Conservation (phyloP, 352 stramenopile genomes). For the Blastocystis sp. region DNA sequence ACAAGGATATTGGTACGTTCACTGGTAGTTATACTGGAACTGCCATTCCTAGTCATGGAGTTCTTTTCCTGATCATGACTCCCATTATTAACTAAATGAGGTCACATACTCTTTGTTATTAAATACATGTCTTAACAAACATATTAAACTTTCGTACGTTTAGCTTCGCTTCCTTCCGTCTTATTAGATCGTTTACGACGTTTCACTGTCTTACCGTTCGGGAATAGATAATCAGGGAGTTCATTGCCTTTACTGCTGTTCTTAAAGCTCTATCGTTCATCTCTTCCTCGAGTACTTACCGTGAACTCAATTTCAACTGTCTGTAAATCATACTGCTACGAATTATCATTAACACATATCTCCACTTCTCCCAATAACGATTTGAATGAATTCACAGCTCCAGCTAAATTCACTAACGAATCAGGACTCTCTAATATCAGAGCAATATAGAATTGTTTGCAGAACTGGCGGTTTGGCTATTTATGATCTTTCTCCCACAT, state of each 20-base stretch:
- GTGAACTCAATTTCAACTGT: not conserved
- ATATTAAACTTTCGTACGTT: not conserved
- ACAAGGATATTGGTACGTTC: slow-evolving; percentile 61
- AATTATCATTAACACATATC: not conserved
- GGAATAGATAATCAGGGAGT: slow-evolving; percentile 45
- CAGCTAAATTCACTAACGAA: not conserved
- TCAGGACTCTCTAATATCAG: not conserved
- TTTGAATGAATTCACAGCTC: not conserved
- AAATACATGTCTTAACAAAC: not conserved
- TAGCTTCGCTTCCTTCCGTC: not conserved
- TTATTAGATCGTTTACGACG: not conserved
- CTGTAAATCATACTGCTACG: not conserved
- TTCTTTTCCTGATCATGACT: slow-evolving; percentile 48
- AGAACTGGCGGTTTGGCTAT: not conserved
- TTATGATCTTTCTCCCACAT: not conserved
- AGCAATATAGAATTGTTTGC: slow-evolving; percentile 39
- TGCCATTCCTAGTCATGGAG: slow-evolving; percentile 30
- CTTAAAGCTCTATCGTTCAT: slow-evolving; percentile 2
- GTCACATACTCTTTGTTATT: not conserved
- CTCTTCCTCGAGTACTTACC: not conserved
- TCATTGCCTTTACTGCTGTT: slow-evolving; percentile 49
- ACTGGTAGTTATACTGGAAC: slow-evolving; percentile 9
- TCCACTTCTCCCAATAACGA: not conserved
- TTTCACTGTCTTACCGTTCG: slow-evolving; percentile 14
- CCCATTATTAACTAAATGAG: slow-evolving; percentile 33